phyloP scores from a whole-genome alignment of 2,329 filamentous ascomycete species.

The Xylaria sp. region DNA sequence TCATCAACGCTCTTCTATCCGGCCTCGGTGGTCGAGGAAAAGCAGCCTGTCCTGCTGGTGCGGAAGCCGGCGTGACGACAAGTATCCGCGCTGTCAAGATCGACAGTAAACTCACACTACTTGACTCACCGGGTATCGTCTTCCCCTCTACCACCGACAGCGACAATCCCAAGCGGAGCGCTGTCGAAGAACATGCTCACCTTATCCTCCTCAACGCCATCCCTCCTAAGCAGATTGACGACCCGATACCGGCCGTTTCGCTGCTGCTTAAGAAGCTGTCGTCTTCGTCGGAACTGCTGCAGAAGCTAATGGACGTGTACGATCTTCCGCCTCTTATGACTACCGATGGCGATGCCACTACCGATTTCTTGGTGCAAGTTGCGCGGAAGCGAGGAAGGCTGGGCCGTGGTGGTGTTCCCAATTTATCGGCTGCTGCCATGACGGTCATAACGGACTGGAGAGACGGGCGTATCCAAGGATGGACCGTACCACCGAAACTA shows the following conservation, averaged over 20 bases:
- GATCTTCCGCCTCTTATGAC: conserved; percentile 82
- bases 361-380: conserved; percentile 93
- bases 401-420: conserved; percentile 89
- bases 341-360: conserved; percentile 79
- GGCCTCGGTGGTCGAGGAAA: conserved; percentile 75
- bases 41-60: conserved; percentile 83
- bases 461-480: conserved; percentile 93
- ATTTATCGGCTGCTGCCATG: conserved; percentile 87
- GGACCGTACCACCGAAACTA: conserved; percentile 81
- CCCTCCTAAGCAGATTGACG: conserved; percentile 92
- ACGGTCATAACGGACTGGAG: conserved; percentile 97
- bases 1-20: conserved; percentile 91
- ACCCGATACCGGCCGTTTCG: conserved; percentile 87
- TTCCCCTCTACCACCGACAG: conserved; percentile 74
- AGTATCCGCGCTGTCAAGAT: conserved; percentile 90
- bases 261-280: conserved; percentile 86
- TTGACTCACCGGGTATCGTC: conserved; percentile 94
- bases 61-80: conserved; percentile 92
- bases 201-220: conserved; percentile 91
- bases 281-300: conserved; percentile 75
- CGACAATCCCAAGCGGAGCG: conserved; percentile 54
- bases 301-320: conserved; percentile 86
- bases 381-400: conserved; percentile 91
- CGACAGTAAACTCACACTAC: conserved; percentile 91
- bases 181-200: conserved; percentile 80